phyloP scores from a whole-genome alignment of 768 basidiomycete species.

The Pleurotus eryngii region DNA sequence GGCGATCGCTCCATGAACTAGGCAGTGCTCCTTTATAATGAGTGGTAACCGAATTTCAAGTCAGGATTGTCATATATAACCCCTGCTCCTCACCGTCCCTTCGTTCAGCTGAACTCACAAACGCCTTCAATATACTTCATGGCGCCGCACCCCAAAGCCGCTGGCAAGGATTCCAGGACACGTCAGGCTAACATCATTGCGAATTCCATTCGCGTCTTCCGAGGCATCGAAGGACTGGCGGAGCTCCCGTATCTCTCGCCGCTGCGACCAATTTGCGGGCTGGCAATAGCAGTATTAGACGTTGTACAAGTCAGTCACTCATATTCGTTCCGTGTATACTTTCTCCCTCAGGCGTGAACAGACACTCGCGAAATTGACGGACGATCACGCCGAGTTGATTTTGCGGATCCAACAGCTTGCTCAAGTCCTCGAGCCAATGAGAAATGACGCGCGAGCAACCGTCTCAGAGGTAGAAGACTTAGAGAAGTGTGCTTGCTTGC shows the following conservation, averaged over 20 bases:
- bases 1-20: too few species aligned
- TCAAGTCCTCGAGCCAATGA: background rate
- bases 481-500: background rate
- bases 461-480: background rate
- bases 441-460: background rate
- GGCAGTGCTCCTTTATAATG: too few species aligned
- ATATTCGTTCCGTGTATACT: background rate
- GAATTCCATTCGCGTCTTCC: background rate
- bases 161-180: too few species aligned
- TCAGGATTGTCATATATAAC: too few species aligned
- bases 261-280: background rate
- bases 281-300: background rate
- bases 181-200: background rate
- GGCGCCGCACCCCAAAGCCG: too few species aligned
- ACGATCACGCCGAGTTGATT: background rate
- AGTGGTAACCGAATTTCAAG: too few species aligned
- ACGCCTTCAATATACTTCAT: too few species aligned
- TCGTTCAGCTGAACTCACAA: too few species aligned
- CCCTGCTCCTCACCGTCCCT: too few species aligned
- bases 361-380: background rate
- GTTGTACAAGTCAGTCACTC: background rate
- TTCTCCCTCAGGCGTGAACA: background rate
- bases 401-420: background rate
- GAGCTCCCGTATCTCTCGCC: background rate
- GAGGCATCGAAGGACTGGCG: background rate